Conservation (phyloP, 2,329 filamentous ascomycete species). For the Penicillium corylophilum region DNA sequence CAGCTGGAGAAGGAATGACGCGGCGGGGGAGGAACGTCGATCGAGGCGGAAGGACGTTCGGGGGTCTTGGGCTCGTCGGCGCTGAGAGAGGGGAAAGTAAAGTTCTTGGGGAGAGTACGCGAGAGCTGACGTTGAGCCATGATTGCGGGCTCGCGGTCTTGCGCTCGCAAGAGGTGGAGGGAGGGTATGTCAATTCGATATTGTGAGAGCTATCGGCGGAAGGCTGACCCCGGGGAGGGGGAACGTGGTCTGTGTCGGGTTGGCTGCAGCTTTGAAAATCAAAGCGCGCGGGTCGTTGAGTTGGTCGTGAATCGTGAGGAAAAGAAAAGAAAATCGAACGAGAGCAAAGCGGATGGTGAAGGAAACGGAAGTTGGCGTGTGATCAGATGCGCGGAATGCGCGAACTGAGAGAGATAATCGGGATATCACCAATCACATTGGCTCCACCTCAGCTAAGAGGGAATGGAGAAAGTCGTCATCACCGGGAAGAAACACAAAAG, state of each 20-base stretch:
- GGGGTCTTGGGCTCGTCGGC: conserved; percentile 44
- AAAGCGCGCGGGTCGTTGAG: conserved; percentile 17
- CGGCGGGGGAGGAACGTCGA: conserved; percentile 46
- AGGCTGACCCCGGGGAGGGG: background rate
- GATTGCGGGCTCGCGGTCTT: conserved; percentile 3
- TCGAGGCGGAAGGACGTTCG: conserved; percentile 39
- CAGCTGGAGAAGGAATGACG: conserved; percentile 44
- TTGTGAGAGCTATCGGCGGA: background rate
- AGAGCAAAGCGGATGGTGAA: conserved; percentile 16
- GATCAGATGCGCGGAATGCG: conserved; percentile 24
- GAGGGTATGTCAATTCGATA: background rate
- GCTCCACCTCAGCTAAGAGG: conserved; percentile 24
- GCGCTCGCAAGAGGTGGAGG: conserved; percentile 7
- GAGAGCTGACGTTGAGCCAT: conserved; percentile 44
- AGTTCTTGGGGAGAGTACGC: conserved; percentile 49
- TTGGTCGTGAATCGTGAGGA: conserved; percentile 23
- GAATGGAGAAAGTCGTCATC: conserved; percentile 20
- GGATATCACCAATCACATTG: conserved; percentile 27
- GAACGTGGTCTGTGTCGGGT: background rate
- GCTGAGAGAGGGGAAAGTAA: conserved; percentile 41
- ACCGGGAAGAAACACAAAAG: conserved; percentile 23
- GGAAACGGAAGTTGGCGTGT: conserved; percentile 16
- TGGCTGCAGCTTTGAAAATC: conserved; percentile 9
- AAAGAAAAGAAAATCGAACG: conserved; percentile 17
- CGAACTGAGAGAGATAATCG: conserved; percentile 16